phyloP scores from a whole-genome alignment of 164 flowering plant species.

The Vitis labrusca region DNA sequence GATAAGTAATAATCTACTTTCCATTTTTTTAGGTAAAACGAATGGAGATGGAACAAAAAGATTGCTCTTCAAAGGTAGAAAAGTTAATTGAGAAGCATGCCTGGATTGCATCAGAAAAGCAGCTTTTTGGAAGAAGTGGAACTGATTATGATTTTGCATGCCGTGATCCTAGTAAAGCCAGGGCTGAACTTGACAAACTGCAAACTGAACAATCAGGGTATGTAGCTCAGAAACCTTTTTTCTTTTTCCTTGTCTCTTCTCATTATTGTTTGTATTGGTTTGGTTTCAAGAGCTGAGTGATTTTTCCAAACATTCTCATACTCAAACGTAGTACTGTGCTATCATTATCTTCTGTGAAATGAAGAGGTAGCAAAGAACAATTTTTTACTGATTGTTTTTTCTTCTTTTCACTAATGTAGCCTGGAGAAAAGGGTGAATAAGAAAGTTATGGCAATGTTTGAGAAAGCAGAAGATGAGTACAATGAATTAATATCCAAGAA shows the following conservation, averaged over 20 bases:
- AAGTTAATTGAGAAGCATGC: slow-evolving; percentile 84
- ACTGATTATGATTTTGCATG: slow-evolving; percentile 91
- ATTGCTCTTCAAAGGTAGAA: slow-evolving; percentile 84
- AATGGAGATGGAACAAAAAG: slow-evolving; percentile 92
- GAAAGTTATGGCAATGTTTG: slow-evolving; percentile 99
- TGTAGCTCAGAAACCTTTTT: neutral
- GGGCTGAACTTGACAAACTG: slow-evolving; percentile 70
- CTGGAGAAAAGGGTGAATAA: slow-evolving; percentile 99
- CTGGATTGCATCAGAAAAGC: slow-evolving; percentile 93
- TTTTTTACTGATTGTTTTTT: slow-evolving; percentile 2
- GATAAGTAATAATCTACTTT: neutral
- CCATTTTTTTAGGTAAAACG: slow-evolving; percentile 60
- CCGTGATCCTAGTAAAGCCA: slow-evolving; percentile 76
- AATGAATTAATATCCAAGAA: slow-evolving; percentile 87
- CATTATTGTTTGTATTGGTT: neutral
- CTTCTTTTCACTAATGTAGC: slow-evolving; percentile 28
- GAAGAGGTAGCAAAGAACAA: no score
- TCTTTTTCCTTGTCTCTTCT: neutral
- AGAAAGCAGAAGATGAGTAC: slow-evolving; percentile 98
- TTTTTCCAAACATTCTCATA: neutral
- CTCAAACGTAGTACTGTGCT: no score
- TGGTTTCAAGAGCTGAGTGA: neutral
- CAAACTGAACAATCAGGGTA: slow-evolving; percentile 91
- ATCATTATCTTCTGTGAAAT: no score
- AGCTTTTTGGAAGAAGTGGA: slow-evolving; percentile 85